phyloP scores from a whole-genome alignment of 495 filamentous ascomycete species.

The Niebla homalea region DNA sequence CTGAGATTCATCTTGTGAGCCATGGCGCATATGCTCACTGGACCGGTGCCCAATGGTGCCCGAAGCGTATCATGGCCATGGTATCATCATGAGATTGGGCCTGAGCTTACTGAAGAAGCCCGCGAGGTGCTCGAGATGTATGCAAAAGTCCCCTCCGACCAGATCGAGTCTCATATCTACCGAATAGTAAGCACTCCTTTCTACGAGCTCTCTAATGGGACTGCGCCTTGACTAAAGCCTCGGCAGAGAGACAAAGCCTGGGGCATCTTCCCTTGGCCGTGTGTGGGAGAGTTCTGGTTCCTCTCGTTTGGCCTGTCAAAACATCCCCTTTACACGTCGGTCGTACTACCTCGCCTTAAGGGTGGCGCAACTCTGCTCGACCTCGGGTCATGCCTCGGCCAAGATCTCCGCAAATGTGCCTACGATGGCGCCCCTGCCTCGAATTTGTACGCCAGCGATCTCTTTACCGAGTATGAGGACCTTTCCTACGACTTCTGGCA shows the following conservation, averaged over 20 bases:
- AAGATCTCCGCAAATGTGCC: conserved; percentile 19
- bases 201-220: background rate
- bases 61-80: conserved; percentile 18
- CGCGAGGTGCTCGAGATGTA: conserved; percentile 17
- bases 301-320: conserved; percentile 19
- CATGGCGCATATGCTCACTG: conserved; percentile 18
- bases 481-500: conserved; percentile 15
- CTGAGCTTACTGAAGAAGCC: conserved; percentile 13
- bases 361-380: conserved; percentile 15
- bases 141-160: conserved; percentile 13
- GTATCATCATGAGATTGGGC: conserved; percentile 14
- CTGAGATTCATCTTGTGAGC: too few species aligned
- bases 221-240: background rate
- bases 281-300: conserved; percentile 31
- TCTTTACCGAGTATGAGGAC: conserved; percentile 16
- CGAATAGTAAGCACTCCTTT: conserved; percentile 9
- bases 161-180: conserved; percentile 16
- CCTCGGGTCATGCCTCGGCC: conserved; percentile 17
- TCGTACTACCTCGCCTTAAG: conserved; percentile 14
- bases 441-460: conserved; percentile 14
- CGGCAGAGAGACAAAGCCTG: conserved; percentile 17
- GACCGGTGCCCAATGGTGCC: conserved; percentile 14
- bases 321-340: conserved; percentile 15
- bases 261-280: conserved; percentile 24
- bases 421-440: conserved; percentile 16